Conservation (phyloP, 2,329 filamentous ascomycete genomes). For the Xylariaceae sp. region DNA sequence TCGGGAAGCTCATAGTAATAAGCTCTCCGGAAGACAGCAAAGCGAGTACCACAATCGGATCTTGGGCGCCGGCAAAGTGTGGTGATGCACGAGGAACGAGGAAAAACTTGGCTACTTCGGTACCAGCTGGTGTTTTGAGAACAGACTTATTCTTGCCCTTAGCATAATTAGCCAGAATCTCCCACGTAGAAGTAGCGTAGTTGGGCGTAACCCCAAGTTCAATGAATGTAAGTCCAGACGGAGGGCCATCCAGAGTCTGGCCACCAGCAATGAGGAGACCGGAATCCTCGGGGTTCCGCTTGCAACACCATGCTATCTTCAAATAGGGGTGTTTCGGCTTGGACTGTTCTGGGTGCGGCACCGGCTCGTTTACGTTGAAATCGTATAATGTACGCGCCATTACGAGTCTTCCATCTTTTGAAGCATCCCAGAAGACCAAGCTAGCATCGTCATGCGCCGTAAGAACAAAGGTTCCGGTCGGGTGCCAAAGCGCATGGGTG, state of each 20-base stretch:
- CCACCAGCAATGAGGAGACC: conserved; percentile 83
- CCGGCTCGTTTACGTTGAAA: conserved; percentile 65
- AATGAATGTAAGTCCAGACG: conserved; percentile 79
- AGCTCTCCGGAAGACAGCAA: conserved; percentile 82
- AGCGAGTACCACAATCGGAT: conserved; percentile 79
- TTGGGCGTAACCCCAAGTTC: conserved; percentile 85
- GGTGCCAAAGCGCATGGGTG: conserved; percentile 87
- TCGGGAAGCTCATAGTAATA: conserved; percentile 85
- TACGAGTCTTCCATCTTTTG: conserved; percentile 75
- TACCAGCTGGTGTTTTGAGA: conserved; percentile 70
- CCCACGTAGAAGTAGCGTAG: conserved; percentile 89
- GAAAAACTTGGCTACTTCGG: conserved; percentile 74
- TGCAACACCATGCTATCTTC: conserved; percentile 87
- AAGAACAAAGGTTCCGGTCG: conserved; percentile 81
- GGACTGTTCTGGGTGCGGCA: conserved; percentile 45
- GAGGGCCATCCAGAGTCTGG: conserved; percentile 57
- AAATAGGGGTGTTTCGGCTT: conserved; percentile 68
- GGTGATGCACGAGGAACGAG: conserved; percentile 77
- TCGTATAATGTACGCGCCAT: conserved; percentile 77
- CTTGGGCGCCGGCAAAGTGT: conserved; percentile 80
- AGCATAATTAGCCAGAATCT: conserved; percentile 72
- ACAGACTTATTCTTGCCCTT: conserved; percentile 67
- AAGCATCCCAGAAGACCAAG: conserved; percentile 84
- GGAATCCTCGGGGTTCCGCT: conserved; percentile 89
- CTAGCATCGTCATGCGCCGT: conserved; percentile 88